phyloP scores from a whole-genome alignment of 2,329 filamentous ascomycete species.

The Pseudogymnoascus sp. region DNA sequence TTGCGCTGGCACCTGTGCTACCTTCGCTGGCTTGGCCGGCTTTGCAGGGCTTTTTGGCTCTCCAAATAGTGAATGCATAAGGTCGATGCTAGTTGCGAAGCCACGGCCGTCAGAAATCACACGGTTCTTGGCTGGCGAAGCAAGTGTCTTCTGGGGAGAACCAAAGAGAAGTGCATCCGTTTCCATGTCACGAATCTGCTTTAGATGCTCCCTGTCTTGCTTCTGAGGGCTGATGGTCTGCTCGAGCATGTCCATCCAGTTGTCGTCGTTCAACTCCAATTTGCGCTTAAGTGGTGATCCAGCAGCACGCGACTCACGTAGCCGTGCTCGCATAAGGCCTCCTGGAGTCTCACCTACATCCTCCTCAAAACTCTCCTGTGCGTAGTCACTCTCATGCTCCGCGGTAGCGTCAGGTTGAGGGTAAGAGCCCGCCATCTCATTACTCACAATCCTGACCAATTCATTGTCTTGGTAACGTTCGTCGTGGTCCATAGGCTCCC shows the following conservation, averaged over 20 bases:
- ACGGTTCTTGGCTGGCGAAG: conserved; percentile 17
- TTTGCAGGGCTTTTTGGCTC: conserved; percentile 54
- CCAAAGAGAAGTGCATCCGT: conserved; percentile 22
- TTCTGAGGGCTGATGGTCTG: conserved; percentile 92
- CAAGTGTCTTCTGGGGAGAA: conserved; percentile 31
- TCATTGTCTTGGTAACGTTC: conserved; percentile 62
- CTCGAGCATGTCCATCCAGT: conserved; percentile 90
- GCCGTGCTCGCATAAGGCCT: conserved; percentile 54
- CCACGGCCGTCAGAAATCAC: conserved; percentile 43
- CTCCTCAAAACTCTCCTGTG: conserved; percentile 21
- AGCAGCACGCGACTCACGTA: conserved; percentile 55
- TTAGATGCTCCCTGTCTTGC: conserved; percentile 71
- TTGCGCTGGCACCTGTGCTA: not conserved
- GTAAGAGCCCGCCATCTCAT: conserved; percentile 73
- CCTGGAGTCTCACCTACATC: conserved; percentile 46
- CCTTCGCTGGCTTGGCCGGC: conserved; percentile 33
- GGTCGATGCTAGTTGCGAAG: conserved; percentile 82
- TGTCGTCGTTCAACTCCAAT: conserved; percentile 54
- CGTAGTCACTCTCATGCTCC: conserved; percentile 59
- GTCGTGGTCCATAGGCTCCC: conserved; percentile 54
- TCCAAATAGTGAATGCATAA: conserved; percentile 92
- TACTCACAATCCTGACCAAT: conserved; percentile 65
- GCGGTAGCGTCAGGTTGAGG: conserved; percentile 65
- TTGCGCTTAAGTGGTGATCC: conserved; percentile 52
- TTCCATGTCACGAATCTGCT: conserved; percentile 45